A percentile compares a stretch with the other conserved stretches of the same genome.
These are phyloP conservation scores for Thymus mandschuricus DNA, from an alignment of 257 asterid genomes.

Conservation along the genomic window DNA sequence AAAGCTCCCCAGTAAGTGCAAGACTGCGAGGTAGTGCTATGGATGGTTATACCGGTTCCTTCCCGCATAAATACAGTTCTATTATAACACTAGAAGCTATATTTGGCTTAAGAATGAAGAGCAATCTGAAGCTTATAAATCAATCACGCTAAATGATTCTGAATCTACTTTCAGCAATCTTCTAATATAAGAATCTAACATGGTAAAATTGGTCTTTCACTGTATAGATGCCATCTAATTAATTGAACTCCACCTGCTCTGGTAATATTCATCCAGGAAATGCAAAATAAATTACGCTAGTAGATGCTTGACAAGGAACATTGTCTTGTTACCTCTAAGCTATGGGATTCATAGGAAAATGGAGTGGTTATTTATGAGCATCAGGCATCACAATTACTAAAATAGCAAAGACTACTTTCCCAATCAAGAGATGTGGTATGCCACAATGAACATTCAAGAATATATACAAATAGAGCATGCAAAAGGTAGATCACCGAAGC, in stretches of 20 bases:
- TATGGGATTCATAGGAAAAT: slow-evolving; percentile 2
- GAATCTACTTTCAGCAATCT: slow-evolving; percentile 6
- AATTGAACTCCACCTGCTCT: slow-evolving; percentile 13
- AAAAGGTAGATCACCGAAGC: slow-evolving; percentile 9
- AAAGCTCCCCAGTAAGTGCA: slow-evolving; percentile 15
- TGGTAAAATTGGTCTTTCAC: background rate
- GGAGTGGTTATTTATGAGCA: slow-evolving; percentile 1
- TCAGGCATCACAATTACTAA: slow-evolving; percentile 21
- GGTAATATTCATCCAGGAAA: background rate
- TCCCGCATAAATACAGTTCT: slow-evolving; percentile 24
- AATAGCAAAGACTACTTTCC: background rate
- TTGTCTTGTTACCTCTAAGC: slow-evolving; percentile 3
- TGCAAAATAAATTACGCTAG: slow-evolving; percentile 2
- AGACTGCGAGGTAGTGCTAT: background rate
- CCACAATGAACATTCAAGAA: slow-evolving; percentile 9
- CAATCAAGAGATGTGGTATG: background rate
- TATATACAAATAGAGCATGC: background rate
- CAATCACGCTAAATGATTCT: slow-evolving; percentile 18
- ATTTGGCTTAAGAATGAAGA: slow-evolving; percentile 20
- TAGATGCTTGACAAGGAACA: slow-evolving; percentile 19
- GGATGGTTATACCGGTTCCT: slow-evolving; percentile 20
- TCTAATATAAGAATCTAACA: background rate
- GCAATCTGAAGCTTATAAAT: slow-evolving; percentile 22
- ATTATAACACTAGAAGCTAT: slow-evolving; percentile 15
- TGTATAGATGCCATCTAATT: slow-evolving; percentile 2